These are phyloP conservation scores for Talinum fruticosum DNA, from an alignment of 148 eudicot species.

Conservation along the genomic window DNA sequence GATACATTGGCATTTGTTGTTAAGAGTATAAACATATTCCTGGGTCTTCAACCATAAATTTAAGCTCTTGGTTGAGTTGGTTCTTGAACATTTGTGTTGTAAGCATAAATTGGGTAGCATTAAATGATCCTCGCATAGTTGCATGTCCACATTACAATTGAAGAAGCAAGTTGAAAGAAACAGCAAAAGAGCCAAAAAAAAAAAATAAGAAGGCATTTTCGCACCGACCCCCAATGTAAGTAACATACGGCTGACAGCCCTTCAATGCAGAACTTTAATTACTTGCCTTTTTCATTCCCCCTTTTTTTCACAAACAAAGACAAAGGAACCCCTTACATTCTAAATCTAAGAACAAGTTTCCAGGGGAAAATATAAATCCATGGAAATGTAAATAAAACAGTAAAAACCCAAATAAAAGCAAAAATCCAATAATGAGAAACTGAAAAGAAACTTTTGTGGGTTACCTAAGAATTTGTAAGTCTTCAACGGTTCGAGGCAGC, in stretches of 20 bases:
- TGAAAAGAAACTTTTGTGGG: no score
- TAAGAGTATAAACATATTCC: no score
- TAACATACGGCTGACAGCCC: slow-evolving; percentile 11
- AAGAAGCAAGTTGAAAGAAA: not conserved
- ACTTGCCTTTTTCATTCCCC: not conserved
- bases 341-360: slow-evolving; percentile 12
- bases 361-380: not conserved
- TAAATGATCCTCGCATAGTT: not conserved
- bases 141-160: not conserved
- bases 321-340: not conserved
- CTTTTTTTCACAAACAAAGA: not conserved
- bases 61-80: no score
- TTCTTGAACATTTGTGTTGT: no score
- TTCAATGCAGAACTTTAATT: not conserved
- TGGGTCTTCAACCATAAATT: no score
- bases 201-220: not conserved
- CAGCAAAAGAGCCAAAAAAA: not conserved
- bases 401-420: not conserved
- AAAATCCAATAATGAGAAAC: slow-evolving; percentile 1
- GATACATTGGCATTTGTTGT: not conserved
- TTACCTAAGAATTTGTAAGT: slow-evolving; percentile 81
- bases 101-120: no score
- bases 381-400: not conserved
- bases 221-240: not conserved
- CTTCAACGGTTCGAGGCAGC: slow-evolving; percentile 72